phyloP scores from a whole-genome alignment of 2,329 filamentous ascomycete genomes.

The Aspergillus fructus region DNA sequence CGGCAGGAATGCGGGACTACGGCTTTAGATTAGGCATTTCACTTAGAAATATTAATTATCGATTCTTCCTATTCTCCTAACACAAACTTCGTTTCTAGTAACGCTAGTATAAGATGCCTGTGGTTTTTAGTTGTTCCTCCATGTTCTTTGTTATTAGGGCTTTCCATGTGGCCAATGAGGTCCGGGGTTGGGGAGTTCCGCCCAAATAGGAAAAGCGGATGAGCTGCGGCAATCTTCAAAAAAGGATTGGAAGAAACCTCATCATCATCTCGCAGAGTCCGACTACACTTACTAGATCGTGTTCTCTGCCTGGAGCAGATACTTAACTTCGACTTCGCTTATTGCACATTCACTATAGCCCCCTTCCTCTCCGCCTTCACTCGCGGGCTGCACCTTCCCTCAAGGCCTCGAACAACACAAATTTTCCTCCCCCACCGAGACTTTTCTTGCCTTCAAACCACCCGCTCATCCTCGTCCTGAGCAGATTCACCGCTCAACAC shows the following conservation, averaged over 20 bases:
- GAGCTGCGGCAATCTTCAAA: conserved; percentile 24
- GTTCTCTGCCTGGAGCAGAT: conserved; percentile 43
- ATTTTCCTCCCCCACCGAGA: conserved; percentile 23
- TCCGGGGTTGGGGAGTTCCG: conserved; percentile 12
- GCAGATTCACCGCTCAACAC: conserved; percentile 8
- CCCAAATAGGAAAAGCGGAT: conserved; percentile 27
- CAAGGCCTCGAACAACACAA: conserved; percentile 18
- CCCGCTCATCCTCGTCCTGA: conserved; percentile 8
- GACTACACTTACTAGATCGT: conserved; percentile 18
- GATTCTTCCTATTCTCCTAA: neutral
- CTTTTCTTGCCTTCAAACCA: conserved; percentile 17
- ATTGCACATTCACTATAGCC: conserved; percentile 12
- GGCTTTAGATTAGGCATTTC: neutral
- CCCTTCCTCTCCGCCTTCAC: conserved; percentile 14
- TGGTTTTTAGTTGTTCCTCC: neutral
- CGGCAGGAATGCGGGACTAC: neutral
- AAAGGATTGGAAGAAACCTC: conserved; percentile 34
- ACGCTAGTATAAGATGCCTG: neutral
- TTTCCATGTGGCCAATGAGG: conserved; percentile 19
- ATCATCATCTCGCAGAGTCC: conserved; percentile 20
- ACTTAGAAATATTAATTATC: neutral
- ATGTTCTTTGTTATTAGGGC: conserved; percentile 15
- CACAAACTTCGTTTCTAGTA: neutral
- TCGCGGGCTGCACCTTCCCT: conserved; percentile 29
- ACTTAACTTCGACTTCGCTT: conserved; percentile 3